Evolutionary conservation across 495 filamentous ascomycete species (phyloP).

Genomic region (Penicillium argentinense): DNA sequence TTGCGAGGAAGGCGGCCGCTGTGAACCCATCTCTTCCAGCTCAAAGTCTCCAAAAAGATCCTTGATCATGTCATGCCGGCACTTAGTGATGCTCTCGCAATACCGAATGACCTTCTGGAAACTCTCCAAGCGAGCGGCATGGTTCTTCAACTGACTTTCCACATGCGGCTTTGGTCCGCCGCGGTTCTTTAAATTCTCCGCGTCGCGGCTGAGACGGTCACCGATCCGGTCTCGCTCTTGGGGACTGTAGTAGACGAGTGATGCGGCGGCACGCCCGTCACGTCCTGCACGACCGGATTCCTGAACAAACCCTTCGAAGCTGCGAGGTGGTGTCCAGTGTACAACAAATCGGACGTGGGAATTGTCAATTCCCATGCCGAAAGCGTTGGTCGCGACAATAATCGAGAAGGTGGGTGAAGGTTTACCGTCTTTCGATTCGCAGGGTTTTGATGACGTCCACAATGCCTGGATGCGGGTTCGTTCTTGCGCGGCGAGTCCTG

Average conservation of each 20-base stretch:
- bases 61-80: conserved; percentile 75
- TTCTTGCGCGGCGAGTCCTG: conserved; percentile 43
- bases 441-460: conserved; percentile 70
- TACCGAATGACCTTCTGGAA: conserved; percentile 68
- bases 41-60: conserved; percentile 76
- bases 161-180: conserved; percentile 16
- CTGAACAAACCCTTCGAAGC: conserved; percentile 94
- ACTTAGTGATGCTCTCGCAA: conserved; percentile 71
- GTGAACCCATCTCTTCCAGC: conserved; percentile 41
- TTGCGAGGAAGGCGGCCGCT: conserved; percentile 25
- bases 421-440: conserved; percentile 7
- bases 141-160: conserved; percentile 28
- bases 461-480: conserved; percentile 51
- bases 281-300: conserved; percentile 90
- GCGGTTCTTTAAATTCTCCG: conserved; percentile 38
- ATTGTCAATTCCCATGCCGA: conserved; percentile 98
- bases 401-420: conserved; percentile 67
- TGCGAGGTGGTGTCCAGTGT: conserved; percentile 89
- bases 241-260: conserved; percentile 84
- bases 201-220: conserved; percentile 46
- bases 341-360: conserved; percentile 89
- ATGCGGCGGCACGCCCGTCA: conserved; percentile 81
- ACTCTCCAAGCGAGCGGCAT: conserved; percentile 42
- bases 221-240: conserved; percentile 76
- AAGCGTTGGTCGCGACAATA: conserved; percentile 92